Evolutionary conservation across 805 yeast genomes (phyloP).

Genomic region (Lipomyces sp.): DNA sequence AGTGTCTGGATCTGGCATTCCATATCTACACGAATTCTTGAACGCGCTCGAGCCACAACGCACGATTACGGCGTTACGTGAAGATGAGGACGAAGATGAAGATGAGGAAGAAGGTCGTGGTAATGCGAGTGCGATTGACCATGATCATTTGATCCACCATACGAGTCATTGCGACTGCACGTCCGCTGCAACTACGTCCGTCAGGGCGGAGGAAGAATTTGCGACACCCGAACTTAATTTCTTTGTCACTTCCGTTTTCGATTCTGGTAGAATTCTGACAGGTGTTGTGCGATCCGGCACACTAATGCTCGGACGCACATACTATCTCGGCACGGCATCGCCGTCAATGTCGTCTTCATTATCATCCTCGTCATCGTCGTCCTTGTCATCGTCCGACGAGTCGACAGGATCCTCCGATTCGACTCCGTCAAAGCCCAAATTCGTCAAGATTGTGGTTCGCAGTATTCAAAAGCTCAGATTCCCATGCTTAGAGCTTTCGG

Average conservation of each 20-base stretch:
- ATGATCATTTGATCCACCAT: conserved; percentile 28
- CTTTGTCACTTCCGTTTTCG: conserved; percentile 33
- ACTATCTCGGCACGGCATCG: conserved; percentile 18
- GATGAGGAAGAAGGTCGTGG: not conserved
- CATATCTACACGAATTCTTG: conserved; percentile 28
- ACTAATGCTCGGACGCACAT: conserved; percentile 23
- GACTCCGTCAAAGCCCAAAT: conserved; percentile 5
- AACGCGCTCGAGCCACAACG: conserved; percentile 19
- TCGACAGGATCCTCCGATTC: not conserved
- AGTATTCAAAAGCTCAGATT: conserved; percentile 31
- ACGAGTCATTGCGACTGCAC: conserved; percentile 23
- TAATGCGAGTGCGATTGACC: not conserved
- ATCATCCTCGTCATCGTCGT: conserved; percentile 17
- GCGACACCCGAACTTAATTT: conserved; percentile 22
- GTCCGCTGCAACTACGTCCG: not conserved
- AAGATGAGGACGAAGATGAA: not conserved
- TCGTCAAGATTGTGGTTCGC: conserved; percentile 22
- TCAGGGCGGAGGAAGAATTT: conserved; percentile 3
- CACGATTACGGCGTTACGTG: not conserved
- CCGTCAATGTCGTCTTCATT: not conserved
- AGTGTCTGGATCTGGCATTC: conserved; percentile 30
- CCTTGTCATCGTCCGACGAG: not conserved
- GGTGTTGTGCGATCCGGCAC: conserved; percentile 35
- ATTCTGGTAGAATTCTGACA: conserved; percentile 32
- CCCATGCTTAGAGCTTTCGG: conserved; percentile 25